Evolutionary conservation across 805 yeast genomes (phyloP), one percentile per base, ranked within the genome.

Genomic region (Kluyveromyces starmeri): DNA sequence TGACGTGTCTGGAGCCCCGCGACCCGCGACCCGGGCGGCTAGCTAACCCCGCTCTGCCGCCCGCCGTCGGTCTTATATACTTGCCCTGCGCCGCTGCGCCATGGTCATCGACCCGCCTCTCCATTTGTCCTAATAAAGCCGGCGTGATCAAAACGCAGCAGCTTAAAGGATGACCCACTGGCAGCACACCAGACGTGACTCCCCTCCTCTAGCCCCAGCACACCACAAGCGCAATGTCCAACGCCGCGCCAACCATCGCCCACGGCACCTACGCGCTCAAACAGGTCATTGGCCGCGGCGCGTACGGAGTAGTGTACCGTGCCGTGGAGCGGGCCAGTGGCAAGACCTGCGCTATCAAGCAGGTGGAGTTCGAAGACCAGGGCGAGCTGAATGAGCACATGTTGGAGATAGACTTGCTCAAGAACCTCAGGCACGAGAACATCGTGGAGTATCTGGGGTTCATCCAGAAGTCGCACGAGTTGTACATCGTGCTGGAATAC

Each of bases 381-480:
- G 46, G 95, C 71, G 68, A 82, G 71, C 77, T 86, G 5, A 68
- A 69, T 21, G 70, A 64, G 28, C 52, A 62, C 27, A 63, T 64
- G 68, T 52, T 58, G 23, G 96, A 86, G 52, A 83, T 89, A 64
- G 68, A 72, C 28, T 60, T 92, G 28, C 65, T 92, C 40, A 78
- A 81, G 48, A 82, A 77, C 26, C 62, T 92, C 37, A 77, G 82
- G 45, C 97, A 92, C 55, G 79, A 76, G 39, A 86, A 92, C 53
- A 86, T 92, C 40, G 97, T 92, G 12, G 76, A 92, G 47, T 92
- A 89, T 55, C 75, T 82, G 29, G 98, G 98, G 0, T 83, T 94
- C 35, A 76, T 84, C n/a, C 72, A 56, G 75, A 17, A 89, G 76
- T 44, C 75, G 69, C 26, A 66, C 38, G 70, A 64, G 41, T 60